Base-by-base conservation (phyloP, 768 basidiomycete genomes). In the Trichaptum fuscoviolaceum region DNA sequence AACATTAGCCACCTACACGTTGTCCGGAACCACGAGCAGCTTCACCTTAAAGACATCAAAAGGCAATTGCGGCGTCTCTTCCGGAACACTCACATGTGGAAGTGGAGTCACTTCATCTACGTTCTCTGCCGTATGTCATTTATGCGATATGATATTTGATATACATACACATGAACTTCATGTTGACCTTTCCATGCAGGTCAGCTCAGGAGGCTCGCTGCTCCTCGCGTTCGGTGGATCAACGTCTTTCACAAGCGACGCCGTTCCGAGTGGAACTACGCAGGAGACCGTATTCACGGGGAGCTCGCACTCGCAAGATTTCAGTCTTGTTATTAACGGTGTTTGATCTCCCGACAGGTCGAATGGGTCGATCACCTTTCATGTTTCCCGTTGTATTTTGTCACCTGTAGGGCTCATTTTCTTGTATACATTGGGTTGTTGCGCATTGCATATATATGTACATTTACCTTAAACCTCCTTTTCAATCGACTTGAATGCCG, bases 41-140 rank as follows among this genome's bases (percentile, higher is more conserved):
- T 87, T 87, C 76, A 87, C 84, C 10, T 78, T 88, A 77, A 78
- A 78, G 26, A 85, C 85, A 25, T 85, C 84, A 12, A 87, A 87
- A 73, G 87, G 87, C 17, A 77, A 73, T 63, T 88, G 86, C 71
- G 84, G 81, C 20, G 80, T 87, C 52, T 79, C 78, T 23, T 71
- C 74, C 60, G 82, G 83, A 7, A 66, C 74, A 36, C 77, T 88
- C 63, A 70, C 79, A 0, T 88, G 87, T 72, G 86, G 83, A 9
- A 84, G 80, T 68, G 81, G 84, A 15, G 82, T 84, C 10, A 71
- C 79, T 3, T 69, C 68, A 23, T 80, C 82, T 2, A 76, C 76
- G 12, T 86, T 87, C 76, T 81, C 83, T 66, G 84, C 84, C 24
- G 86, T 87, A 69, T 72, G 84, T 75, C 23, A 26, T 4, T 6